Conservation (phyloP, 1,284 basidiomycete species). For the Stygiomarasmius scandens region DNA sequence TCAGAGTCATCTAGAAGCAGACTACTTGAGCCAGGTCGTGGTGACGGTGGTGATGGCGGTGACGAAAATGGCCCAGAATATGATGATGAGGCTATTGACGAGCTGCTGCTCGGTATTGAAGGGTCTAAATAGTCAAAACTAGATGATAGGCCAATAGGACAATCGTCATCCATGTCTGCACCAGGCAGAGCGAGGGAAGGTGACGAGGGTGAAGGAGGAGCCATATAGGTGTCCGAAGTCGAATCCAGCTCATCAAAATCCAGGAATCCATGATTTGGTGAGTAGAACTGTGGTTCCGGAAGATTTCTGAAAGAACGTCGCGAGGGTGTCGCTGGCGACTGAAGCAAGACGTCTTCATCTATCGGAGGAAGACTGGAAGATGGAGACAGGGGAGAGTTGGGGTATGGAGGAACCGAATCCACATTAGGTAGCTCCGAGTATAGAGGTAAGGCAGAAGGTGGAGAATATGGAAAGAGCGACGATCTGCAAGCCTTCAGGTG, state of each 20-base stretch:
- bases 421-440: background rate
- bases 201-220: conserved; percentile 6
- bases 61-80: background rate
- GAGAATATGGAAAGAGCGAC: background rate
- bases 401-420: background rate
- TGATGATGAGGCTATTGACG: background rate
- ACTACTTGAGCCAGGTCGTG: conserved; percentile 22
- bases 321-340: conserved; percentile 1
- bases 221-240: background rate
- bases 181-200: conserved; percentile 8
- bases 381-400: background rate
- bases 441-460: background rate
- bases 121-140: background rate
- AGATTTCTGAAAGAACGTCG: background rate
- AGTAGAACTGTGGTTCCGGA: background rate
- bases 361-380: conserved; percentile 4
- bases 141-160: background rate
- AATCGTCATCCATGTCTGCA: conserved; percentile 1
- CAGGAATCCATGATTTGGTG: background rate
- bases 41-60: background rate
- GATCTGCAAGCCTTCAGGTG: background rate
- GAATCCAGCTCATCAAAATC: conserved; percentile 5
- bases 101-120: background rate
- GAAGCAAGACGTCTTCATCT: background rate
- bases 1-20: conserved; percentile 46